phyloP scores from a whole-genome alignment of 78 protist species.

The Dictyostelium capitatum region DNA sequence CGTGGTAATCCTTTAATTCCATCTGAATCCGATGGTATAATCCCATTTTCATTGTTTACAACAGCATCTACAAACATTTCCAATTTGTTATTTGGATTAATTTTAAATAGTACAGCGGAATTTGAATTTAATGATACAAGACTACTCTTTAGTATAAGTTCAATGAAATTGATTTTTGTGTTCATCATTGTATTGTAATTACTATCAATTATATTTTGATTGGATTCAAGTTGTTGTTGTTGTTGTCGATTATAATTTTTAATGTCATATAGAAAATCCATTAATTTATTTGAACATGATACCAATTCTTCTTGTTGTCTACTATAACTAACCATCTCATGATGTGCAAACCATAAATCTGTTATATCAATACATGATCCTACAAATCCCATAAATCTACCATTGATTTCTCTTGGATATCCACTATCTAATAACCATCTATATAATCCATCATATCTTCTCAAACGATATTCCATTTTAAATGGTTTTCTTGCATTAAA shows the following conservation, averaged over 20 bases:
- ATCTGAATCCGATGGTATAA: not conserved
- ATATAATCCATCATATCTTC: conserved; percentile 57
- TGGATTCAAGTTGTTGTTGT: not conserved
- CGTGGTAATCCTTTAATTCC: not conserved
- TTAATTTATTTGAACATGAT: conserved; percentile 19
- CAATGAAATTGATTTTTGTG: not conserved
- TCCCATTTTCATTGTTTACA: not conserved
- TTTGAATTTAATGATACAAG: conserved; percentile 8
- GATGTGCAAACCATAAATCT: conserved; percentile 62
- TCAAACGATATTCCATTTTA: conserved; percentile 38
- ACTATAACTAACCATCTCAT: conserved; percentile 28
- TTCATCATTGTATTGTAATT: not conserved
- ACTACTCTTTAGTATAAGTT: not conserved
- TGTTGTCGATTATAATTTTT: not conserved
- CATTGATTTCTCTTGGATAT: conserved; percentile 5
- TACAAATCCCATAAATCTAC: conserved; percentile 31
- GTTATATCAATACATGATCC: conserved; percentile 70
- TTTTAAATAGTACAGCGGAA: conserved; percentile 2
- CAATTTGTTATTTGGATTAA: conserved; percentile 20
- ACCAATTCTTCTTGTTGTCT: conserved; percentile 27
- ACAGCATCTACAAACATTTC: conserved; percentile 2
- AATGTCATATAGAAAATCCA: not conserved
- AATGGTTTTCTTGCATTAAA: conserved; percentile 38
- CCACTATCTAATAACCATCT: conserved; percentile 56
- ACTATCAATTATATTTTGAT: not conserved